Evolutionary conservation across 805 yeast species (phyloP).

Genomic region (Wickerhamiella nectarea): DNA sequence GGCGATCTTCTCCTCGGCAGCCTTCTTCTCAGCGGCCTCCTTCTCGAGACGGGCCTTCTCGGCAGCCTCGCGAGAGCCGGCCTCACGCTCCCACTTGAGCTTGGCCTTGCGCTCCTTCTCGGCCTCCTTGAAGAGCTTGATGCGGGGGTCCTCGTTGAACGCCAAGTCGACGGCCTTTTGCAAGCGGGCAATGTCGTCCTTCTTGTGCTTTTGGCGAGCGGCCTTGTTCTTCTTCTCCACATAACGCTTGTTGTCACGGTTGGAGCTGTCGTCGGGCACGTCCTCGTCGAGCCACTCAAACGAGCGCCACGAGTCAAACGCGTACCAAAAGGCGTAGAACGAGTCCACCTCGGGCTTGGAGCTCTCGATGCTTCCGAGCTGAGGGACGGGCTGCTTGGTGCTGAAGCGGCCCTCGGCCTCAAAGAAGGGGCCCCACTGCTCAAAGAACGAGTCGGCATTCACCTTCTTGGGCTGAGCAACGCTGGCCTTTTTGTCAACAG

Average conservation of each 20-base stretch:
- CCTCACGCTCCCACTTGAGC: constrained; percentile 95
- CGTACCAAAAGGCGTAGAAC: constrained; percentile 85
- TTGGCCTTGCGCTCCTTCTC: constrained; percentile 91
- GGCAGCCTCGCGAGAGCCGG: constrained; percentile 93
- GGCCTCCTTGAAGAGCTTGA: constrained; percentile 79
- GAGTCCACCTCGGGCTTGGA: constrained; percentile 69
- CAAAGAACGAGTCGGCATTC: constrained; percentile 67
- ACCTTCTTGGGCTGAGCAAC: constrained; percentile 60
- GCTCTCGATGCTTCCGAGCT: constrained; percentile 53
- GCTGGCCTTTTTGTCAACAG: constrained; percentile 82
- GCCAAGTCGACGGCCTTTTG: constrained; percentile 81
- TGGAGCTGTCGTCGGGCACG: constrained; percentile 96
- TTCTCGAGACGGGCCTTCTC: constrained; percentile 76
- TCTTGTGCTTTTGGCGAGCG: constrained; percentile 93
- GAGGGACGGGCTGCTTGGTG: constrained; percentile 78
- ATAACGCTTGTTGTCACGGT: constrained; percentile 98
- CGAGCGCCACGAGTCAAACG: constrained; percentile 95
- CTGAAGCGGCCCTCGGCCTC: constrained; percentile 86
- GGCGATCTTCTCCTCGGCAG: constrained; percentile 62
- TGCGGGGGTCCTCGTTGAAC: constrained; percentile 83
- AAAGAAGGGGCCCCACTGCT: constrained; percentile 87
- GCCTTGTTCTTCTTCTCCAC: constrained; percentile 95
- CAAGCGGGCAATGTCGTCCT: constrained; percentile 87
- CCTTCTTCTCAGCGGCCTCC: constrained; percentile 77
- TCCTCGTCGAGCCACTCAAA: constrained; percentile 98